Percentiles rank a stretch among this genome's conserved stretches.
Evolutionary conservation across 2,329 filamentous ascomycete species (phyloP).

Genomic region (Ceratocystis lukuohia): DNA sequence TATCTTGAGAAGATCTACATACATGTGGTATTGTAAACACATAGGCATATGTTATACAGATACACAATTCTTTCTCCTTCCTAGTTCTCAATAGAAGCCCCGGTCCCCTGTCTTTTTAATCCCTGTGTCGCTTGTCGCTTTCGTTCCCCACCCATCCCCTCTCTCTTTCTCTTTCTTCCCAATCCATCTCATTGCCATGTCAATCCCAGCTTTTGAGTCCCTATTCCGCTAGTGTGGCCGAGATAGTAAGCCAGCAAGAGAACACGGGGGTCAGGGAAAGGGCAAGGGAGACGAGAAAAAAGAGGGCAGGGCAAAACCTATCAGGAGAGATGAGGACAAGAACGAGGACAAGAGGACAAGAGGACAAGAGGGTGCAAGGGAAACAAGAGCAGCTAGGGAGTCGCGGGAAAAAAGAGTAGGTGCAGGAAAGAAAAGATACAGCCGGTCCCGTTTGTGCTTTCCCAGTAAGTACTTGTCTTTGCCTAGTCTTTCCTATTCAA

Average conservation of each 20-base stretch:
- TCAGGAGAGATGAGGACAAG: neutral
- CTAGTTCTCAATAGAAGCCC: neutral
- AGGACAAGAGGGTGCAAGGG: neutral
- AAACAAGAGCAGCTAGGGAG: neutral
- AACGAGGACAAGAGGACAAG: neutral
- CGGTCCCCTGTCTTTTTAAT: neutral
- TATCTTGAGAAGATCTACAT: neutral
- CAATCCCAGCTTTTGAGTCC: constrained; percentile 1
- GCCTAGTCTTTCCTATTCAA: constrained; percentile 1
- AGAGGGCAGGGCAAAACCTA: neutral
- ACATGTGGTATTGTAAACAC: neutral
- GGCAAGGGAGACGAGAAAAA: neutral
- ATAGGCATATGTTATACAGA: neutral
- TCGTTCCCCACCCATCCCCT: neutral
- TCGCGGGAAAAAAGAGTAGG: neutral
- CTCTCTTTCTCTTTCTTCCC: neutral
- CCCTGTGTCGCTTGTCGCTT: neutral
- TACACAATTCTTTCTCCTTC: neutral
- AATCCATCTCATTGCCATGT: neutral
- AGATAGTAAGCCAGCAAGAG: neutral
- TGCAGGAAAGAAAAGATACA: neutral
- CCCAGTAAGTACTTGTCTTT: neutral
- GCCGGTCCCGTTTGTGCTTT: neutral
- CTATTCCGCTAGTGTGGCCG: constrained; percentile 2
- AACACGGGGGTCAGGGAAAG: neutral